These are phyloP conservation scores for Ilex paraguariensis DNA, from an alignment of 305 asterid genomes.

Conservation along the genomic window DNA sequence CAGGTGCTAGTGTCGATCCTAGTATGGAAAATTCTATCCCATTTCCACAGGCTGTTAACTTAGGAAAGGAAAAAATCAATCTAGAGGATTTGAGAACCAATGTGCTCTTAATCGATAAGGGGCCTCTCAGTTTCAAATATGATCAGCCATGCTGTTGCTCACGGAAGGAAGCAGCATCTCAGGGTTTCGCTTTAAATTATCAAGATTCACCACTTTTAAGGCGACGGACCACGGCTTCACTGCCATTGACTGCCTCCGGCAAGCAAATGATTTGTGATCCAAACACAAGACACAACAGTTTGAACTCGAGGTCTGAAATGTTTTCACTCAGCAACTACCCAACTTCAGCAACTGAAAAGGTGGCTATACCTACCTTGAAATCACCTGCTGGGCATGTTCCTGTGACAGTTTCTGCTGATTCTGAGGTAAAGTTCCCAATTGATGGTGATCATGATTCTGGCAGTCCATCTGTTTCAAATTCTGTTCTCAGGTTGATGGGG, in stretches of 20 bases:
- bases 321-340: conserved; percentile 17
- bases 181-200: conserved; percentile 27
- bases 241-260: conserved; percentile 24
- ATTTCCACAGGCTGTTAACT: conserved; percentile 18
- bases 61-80: conserved; percentile 22
- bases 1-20: conserved; percentile 22
- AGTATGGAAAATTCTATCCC: conserved; percentile 27
- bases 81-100: conserved; percentile 24
- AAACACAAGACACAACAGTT: conserved; percentile 15
- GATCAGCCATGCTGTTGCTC: conserved; percentile 66
- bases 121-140: conserved; percentile 28
- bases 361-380: conserved; percentile 7
- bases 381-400: conserved; percentile 20
- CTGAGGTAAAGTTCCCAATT: conserved; percentile 33
- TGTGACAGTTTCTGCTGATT: conserved; percentile 25
- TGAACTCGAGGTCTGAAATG: conserved; percentile 22
- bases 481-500: conserved; percentile 88
- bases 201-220: conserved; percentile 45
- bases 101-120: conserved; percentile 19
- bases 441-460: conserved; percentile 35
- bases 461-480: conserved; percentile 56
- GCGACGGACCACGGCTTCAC: conserved; percentile 33
- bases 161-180: conserved; percentile 47
- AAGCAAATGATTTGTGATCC: conserved; percentile 26
- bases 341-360: conserved; percentile 22